Evolutionary conservation across 1,284 basidiomycete genomes (phyloP), one percentile per base, ranked within the genome.

Genomic region (Bjerkandera adusta): DNA sequence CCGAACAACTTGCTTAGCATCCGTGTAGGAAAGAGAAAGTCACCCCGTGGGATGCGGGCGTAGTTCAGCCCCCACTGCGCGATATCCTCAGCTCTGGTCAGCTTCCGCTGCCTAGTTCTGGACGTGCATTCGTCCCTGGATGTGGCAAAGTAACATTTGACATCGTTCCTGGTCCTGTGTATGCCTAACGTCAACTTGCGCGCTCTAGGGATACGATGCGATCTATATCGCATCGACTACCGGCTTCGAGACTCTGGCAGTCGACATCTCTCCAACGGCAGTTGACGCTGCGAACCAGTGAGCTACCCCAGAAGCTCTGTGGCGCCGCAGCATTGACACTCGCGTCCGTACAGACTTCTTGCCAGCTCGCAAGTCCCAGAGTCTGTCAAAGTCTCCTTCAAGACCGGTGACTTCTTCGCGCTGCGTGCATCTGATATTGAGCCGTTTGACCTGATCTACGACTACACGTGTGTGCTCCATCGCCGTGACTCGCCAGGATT

Each of bases 71-170:
- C 12, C 68, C 82, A 0, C 66, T 89, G 35, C 62, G 64, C 15
- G 72, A 79, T 25, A 60, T 83, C 1, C 57, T 88, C n/a, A 62
- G 73, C 37, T 73, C 74, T 0, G 65, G 64, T 10, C 65, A 67
- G 21, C 51, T 85, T 1, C 61, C 70, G 3, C 69, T 86, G 33
- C 78, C 83, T 0, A 71, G 51, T 21, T 56, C 52, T 4, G 85
- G 86, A 1, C 64, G 68, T 27, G 85, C 81, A 2, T 66, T 90
- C 1, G 76, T 90, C 7, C 86, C 86, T 0, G 88, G 87, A 2
- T 89, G 85, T 58, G 87, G 86, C 35, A 70, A 68, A 43, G 85
- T 88, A 58, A 0, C 36, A 32, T 33, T 27, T 12, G 11, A 6
- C 24, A n/a, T n/a, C n/a, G n/a, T n/a, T n/a, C n/a, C n/a, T n/a